phyloP scores from a whole-genome alignment of 306 rosid species.

The Glycine soja region DNA sequence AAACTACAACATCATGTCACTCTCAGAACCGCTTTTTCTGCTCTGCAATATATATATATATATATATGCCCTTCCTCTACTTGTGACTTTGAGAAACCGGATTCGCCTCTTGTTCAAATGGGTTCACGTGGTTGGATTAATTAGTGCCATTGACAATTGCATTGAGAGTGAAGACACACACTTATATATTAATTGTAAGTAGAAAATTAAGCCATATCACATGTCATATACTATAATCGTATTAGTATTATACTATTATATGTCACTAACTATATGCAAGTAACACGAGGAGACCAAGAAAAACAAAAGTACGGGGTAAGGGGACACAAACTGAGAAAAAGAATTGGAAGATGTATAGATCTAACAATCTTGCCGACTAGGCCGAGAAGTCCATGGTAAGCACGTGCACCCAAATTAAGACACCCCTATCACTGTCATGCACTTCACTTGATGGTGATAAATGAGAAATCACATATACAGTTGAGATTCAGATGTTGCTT shows the following conservation, averaged over 20 bases:
- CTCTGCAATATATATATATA: background rate
- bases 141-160: constrained; percentile 29
- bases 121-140: constrained; percentile 18
- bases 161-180: constrained; percentile 15
- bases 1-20: constrained; percentile 7
- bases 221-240: background rate
- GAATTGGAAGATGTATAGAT: constrained; percentile 44
- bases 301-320: background rate
- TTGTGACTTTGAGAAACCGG: constrained; percentile 8
- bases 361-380: constrained; percentile 57
- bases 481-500: constrained; percentile 12
- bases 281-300: constrained; percentile 24
- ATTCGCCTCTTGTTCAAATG: background rate
- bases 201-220: background rate
- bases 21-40: constrained; percentile 3
- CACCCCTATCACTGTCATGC: constrained; percentile 45
- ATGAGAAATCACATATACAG: constrained; percentile 40
- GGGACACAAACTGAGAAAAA: constrained; percentile 41
- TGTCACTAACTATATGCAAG: constrained; percentile 15
- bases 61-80: background rate
- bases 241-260: background rate
- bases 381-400: constrained; percentile 42
- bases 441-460: constrained; percentile 42
- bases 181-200: background rate
- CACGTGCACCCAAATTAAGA: constrained; percentile 62